phyloP scores from a whole-genome alignment of 2,329 filamentous ascomycete species.

The Trichoderma aggressivum region DNA sequence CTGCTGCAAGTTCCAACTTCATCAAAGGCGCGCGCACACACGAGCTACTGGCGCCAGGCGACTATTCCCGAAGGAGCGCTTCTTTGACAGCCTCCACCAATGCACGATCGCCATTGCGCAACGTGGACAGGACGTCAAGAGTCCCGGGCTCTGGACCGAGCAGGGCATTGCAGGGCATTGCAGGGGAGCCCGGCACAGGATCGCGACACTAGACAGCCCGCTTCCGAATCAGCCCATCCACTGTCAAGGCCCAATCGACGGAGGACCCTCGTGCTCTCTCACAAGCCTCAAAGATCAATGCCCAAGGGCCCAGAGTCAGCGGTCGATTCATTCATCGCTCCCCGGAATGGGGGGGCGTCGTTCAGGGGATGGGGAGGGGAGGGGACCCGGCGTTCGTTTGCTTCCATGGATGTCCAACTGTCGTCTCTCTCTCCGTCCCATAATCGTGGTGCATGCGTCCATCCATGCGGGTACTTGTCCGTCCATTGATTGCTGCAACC shows the following conservation, averaged over 20 bases:
- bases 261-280: too few relatives aligned
- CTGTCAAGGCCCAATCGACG: too few relatives aligned
- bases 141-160: background rate
- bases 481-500: constrained; percentile 4
- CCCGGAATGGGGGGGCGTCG: background rate
- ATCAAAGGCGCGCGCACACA: background rate
- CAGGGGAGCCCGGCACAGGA: background rate
- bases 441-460: background rate
- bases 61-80: background rate
- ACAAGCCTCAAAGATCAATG: too few relatives aligned
- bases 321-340: background rate
- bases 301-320: too few relatives aligned
- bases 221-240: constrained; percentile 10
- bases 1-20: background rate
- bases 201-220: constrained; percentile 3
- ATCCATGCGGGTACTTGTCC: background rate
- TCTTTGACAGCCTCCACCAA: constrained; percentile 15
- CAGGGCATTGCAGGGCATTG: too few relatives aligned
- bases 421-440: background rate
- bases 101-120: background rate
- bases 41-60: background rate
- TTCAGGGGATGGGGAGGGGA: too few relatives aligned
- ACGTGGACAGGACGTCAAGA: background rate
- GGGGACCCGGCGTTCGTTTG: background rate
- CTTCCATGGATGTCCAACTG: too few relatives aligned